phyloP scores from a whole-genome alignment of 192 early-diverging fungal genomes.

The Mycoemilia scoparia region DNA sequence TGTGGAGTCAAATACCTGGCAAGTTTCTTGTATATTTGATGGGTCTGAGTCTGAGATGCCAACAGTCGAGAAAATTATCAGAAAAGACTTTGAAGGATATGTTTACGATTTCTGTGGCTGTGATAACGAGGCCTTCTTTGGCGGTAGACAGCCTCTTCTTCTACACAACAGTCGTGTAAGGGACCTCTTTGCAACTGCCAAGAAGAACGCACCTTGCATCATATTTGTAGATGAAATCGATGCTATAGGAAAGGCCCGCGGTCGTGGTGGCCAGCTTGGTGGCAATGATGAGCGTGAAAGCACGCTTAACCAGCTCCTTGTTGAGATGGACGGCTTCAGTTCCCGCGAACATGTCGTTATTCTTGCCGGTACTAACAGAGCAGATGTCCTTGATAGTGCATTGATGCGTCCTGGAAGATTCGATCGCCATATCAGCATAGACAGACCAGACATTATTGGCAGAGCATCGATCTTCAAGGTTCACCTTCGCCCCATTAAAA shows the following conservation, averaged over 20 bases:
- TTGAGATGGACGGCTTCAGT: conserved; percentile 97
- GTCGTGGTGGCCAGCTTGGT: conserved; percentile 65
- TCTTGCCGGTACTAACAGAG: conserved; percentile 92
- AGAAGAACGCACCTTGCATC: conserved; percentile 94
- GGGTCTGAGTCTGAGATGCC: no score
- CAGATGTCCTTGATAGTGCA: conserved; percentile 91
- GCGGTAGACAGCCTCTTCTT: conserved; percentile 24
- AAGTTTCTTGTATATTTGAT: no score
- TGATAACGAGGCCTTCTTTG: conserved; percentile 31
- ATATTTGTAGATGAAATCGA: conserved; percentile 99
- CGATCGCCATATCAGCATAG: conserved; percentile 94
- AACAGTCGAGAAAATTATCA: conserved; percentile 14
- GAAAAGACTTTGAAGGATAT: conserved; percentile 11
- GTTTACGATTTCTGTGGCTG: conserved; percentile 31
- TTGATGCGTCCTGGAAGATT: conserved; percentile 94
- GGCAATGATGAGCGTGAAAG: conserved; percentile 97
- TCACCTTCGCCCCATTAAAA: conserved; percentile 82
- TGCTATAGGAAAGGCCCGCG: conserved; percentile 96
- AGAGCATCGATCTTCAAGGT: conserved; percentile 93
- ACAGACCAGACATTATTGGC: conserved; percentile 92
- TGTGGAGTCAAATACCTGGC: no score
- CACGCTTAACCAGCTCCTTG: conserved; percentile 92
- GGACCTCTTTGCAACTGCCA: conserved; percentile 91
- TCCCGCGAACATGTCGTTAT: conserved; percentile 59
- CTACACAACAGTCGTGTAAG: conserved; percentile 61